phyloP scores from a whole-genome alignment of 2,329 filamentous ascomycete species.

The Arachnomyces sp. region DNA sequence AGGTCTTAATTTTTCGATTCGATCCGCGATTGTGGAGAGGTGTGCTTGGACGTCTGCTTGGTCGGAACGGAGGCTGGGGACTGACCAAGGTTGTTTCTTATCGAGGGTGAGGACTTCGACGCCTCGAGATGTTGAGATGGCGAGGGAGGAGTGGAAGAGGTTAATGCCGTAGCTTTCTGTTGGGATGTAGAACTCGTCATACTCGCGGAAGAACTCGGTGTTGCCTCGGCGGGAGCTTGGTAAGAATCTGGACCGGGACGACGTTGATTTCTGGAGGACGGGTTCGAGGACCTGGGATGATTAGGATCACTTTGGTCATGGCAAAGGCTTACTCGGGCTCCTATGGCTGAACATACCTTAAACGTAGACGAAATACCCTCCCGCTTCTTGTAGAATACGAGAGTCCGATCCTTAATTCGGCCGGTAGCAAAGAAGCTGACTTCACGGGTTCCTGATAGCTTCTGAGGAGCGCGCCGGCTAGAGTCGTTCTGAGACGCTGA shows the following conservation, averaged over 20 bases:
- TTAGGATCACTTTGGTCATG: slow-evolving; percentile 4
- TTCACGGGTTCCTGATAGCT: slow-evolving; percentile 77
- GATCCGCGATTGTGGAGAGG: slow-evolving; percentile 75
- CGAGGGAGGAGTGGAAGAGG: slow-evolving; percentile 89
- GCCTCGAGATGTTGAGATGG: slow-evolving; percentile 82
- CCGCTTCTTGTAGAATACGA: slow-evolving; percentile 96
- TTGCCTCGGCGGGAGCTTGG: slow-evolving; percentile 57
- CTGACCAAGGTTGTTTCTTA: slow-evolving; percentile 91
- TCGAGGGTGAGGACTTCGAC: slow-evolving; percentile 95
- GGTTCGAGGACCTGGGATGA: slow-evolving; percentile 70
- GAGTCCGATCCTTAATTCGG: slow-evolving; percentile 89
- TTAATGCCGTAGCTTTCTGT: slow-evolving; percentile 93
- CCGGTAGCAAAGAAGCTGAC: slow-evolving; percentile 95
- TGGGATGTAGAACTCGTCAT: slow-evolving; percentile 97
- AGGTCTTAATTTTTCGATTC: slow-evolving; percentile 74
- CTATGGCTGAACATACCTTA: slow-evolving; percentile 42
- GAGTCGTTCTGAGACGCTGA: slow-evolving; percentile 55
- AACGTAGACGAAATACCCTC: slow-evolving; percentile 83
- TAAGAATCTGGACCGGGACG: slow-evolving; percentile 67
- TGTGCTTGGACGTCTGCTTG: slow-evolving; percentile 51
- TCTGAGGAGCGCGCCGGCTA: slow-evolving; percentile 78
- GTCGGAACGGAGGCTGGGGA: slow-evolving; percentile 67
- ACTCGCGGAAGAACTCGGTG: slow-evolving; percentile 95
- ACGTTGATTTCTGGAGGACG: slow-evolving; percentile 83
- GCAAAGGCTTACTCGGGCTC: not conserved